Evolutionary conservation across 768 basidiomycete species (phyloP).

Genomic region (Mycena leptocephala): DNA sequence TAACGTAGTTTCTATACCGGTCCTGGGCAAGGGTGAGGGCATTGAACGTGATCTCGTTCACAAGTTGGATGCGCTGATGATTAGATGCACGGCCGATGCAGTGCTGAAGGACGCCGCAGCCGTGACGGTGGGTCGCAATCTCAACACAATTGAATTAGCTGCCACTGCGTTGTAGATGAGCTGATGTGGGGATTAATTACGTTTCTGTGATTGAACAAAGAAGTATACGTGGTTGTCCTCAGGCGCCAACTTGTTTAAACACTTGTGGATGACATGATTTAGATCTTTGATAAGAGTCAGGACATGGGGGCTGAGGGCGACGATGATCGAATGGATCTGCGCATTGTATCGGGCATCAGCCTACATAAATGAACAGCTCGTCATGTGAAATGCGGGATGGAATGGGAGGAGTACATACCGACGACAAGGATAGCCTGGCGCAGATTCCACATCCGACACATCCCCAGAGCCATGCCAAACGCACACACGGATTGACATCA

Average conservation of each 20-base stretch:
- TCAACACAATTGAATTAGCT: constrained; percentile 98
- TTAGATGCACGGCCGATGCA: constrained; percentile 99
- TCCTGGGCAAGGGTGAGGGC: constrained; percentile 98
- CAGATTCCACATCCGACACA: too few relatives aligned
- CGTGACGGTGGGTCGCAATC: constrained; percentile 97
- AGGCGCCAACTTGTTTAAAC: constrained; percentile 96
- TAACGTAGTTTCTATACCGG: constrained; percentile 93
- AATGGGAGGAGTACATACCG: constrained; percentile 45
- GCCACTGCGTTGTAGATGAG: constrained; percentile 99
- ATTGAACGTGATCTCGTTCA: constrained; percentile 99
- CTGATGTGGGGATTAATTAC: too few relatives aligned
- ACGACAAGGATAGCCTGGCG: too few relatives aligned
- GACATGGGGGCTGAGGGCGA: constrained; percentile 97
- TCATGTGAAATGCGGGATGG: constrained; percentile 72
- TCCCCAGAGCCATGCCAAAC: too few relatives aligned
- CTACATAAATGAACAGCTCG: constrained; percentile 68
- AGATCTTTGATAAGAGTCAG: constrained; percentile 99
- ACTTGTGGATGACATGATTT: constrained; percentile 99
- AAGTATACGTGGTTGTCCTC: constrained; percentile 94
- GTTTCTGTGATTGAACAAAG: too few relatives aligned
- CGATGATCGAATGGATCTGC: constrained; percentile 97
- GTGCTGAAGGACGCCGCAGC: constrained; percentile 97
- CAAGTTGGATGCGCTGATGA: constrained; percentile 94
- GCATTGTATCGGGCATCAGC: constrained; percentile 87
- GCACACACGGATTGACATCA: too few relatives aligned